phyloP scores from a whole-genome alignment of 306 rosid species.

The Prunus persica region Prunus_persica_NCBIv2 NC_034016.1:194501-195000 shows the following conservation, averaged over 20 bases:
- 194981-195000: slow-evolving; percentile 82
- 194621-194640: neutral
- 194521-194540: slow-evolving; percentile 15
- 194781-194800: neutral
- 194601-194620: neutral
- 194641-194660: slow-evolving; percentile 36
- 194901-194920: slow-evolving; percentile 84
- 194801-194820: neutral
- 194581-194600: neutral
- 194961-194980: slow-evolving; percentile 59
- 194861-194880: slow-evolving; percentile 17
- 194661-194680: neutral
- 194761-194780: neutral
- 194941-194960: slow-evolving; percentile 82
- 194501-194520: slow-evolving; percentile 20
- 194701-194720: slow-evolving; percentile 61
- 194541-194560: neutral
- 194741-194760: neutral
- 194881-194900: slow-evolving; percentile 70
- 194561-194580: neutral
- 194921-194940: slow-evolving; percentile 74
- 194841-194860: neutral
- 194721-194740: slow-evolving; percentile 23
- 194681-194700: slow-evolving; percentile 41
- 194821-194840: neutral